These are phyloP conservation scores for Penicillium pancosmium DNA, from an alignment of 495 filamentous ascomycete species.

Conservation along the genomic window DNA sequence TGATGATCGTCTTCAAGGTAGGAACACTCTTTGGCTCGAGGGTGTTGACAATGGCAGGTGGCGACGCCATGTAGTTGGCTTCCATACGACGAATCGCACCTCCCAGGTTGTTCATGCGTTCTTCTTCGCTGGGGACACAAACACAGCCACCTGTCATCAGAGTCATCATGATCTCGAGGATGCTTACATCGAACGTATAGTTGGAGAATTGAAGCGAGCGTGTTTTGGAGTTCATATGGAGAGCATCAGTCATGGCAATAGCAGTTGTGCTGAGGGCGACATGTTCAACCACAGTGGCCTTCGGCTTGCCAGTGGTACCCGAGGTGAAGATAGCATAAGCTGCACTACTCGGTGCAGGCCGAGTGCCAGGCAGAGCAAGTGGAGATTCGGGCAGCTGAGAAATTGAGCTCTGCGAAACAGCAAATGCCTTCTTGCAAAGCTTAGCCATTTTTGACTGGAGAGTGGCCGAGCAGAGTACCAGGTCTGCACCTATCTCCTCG, in stretches of 20 bases:
- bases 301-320: conserved; percentile 55
- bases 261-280: conserved; percentile 36
- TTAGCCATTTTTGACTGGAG: conserved; percentile 34
- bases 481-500: conserved; percentile 42
- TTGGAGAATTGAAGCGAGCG: conserved; percentile 70
- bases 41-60: conserved; percentile 51
- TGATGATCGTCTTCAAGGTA: conserved; percentile 48
- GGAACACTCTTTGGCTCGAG: conserved; percentile 52
- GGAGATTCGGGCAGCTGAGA: conserved; percentile 31
- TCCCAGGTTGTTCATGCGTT: conserved; percentile 53
- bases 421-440: conserved; percentile 33
- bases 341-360: conserved; percentile 31
- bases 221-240: conserved; percentile 51
- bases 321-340: conserved; percentile 56
- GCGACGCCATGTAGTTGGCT: conserved; percentile 42
- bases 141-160: conserved; percentile 65
- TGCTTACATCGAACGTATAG: conserved; percentile 68
- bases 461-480: conserved; percentile 43
- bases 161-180: conserved; percentile 67
- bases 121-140: conserved; percentile 64
- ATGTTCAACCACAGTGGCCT: conserved; percentile 52
- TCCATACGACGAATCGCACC: conserved; percentile 42
- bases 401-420: conserved; percentile 34
- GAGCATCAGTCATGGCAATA: conserved; percentile 34
- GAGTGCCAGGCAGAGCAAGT: conserved; percentile 16